Evolutionary conservation across 176 grass and related monocot species (phyloP).

Genomic region (Ampelocalamus luodianensis): DNA sequence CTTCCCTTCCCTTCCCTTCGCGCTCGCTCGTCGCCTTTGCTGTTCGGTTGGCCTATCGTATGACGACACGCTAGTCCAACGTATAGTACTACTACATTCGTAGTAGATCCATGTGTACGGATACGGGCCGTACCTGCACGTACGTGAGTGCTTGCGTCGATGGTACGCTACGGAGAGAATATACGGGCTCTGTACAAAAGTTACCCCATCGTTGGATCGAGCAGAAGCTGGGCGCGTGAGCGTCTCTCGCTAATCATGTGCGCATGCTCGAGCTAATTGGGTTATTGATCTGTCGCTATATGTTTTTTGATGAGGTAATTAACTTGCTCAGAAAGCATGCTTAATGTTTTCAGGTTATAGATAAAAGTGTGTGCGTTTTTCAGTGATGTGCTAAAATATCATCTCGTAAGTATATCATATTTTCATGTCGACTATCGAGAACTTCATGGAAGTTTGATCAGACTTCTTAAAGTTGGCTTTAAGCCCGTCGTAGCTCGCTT

Average conservation of each 20-base stretch:
- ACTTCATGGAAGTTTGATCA: too few relatives aligned
- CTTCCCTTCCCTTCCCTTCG: too few relatives aligned
- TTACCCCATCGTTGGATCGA: slow-evolving; percentile 13
- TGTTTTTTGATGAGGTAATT: background rate
- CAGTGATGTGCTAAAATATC: background rate
- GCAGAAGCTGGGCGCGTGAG: background rate
- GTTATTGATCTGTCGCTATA: slow-evolving; percentile 12
- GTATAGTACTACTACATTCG: too few relatives aligned
- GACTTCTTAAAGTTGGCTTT: too few relatives aligned
- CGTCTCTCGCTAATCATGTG: slow-evolving; percentile 39
- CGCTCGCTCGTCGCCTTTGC: background rate
- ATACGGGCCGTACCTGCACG: background rate
- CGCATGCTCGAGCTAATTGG: slow-evolving; percentile 27
- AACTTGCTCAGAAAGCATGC: slow-evolving; percentile 50
- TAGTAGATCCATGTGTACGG: background rate
- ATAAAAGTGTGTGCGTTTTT: background rate
- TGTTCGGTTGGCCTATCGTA: background rate
- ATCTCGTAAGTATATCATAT: background rate
- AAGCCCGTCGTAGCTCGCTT: too few relatives aligned
- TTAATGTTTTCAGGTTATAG: background rate
- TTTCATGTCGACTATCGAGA: too few relatives aligned
- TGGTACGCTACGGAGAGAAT: background rate
- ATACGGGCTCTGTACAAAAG: background rate
- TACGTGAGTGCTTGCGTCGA: background rate
- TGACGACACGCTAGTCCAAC: background rate